Percentiles rank a stretch among this genome's conserved stretches.
Evolutionary conservation across 2,329 filamentous ascomycete genomes (phyloP).

Genomic region (Claviceps purpurea): DNA sequence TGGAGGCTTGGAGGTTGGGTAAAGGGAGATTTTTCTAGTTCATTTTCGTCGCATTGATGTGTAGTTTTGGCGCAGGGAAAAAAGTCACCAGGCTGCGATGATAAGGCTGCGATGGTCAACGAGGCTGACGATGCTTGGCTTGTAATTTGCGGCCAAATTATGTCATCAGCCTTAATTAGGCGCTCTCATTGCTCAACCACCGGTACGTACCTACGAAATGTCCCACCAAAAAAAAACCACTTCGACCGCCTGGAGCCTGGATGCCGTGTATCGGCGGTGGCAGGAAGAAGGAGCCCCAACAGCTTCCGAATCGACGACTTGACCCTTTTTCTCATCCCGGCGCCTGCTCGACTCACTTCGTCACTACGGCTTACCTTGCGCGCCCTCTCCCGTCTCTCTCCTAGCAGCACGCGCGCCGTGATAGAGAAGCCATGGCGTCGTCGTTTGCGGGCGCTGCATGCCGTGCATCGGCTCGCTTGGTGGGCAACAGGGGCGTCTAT

Average conservation of each 20-base stretch:
- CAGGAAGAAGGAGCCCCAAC: constrained; percentile 16
- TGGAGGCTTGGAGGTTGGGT: not conserved
- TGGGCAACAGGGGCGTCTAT: constrained; percentile 31
- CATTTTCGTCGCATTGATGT: not conserved
- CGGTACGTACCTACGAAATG: constrained; percentile 3
- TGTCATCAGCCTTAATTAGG: not conserved
- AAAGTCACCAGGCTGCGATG: too few species aligned
- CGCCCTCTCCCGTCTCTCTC: not conserved
- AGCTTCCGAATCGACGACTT: constrained; percentile 10
- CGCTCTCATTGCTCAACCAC: not conserved
- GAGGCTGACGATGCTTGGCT: too few species aligned
- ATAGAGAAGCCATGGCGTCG: constrained; percentile 39
- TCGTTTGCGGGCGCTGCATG: constrained; percentile 51
- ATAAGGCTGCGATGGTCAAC: too few species aligned
- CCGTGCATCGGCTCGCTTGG: constrained; percentile 49
- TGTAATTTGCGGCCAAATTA: not conserved
- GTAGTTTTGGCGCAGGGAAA: too few species aligned
- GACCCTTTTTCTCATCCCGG: constrained; percentile 3
- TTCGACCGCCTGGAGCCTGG: constrained; percentile 11
- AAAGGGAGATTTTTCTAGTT: not conserved
- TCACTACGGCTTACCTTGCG: not conserved
- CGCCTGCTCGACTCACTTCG: constrained; percentile 4
- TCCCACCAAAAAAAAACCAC: constrained; percentile 16
- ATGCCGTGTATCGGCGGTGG: constrained; percentile 15
- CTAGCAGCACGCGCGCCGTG: constrained; percentile 1